Evolutionary conservation across 768 basidiomycete species (phyloP).

Genomic region (Kwoniella europaea): DNA sequence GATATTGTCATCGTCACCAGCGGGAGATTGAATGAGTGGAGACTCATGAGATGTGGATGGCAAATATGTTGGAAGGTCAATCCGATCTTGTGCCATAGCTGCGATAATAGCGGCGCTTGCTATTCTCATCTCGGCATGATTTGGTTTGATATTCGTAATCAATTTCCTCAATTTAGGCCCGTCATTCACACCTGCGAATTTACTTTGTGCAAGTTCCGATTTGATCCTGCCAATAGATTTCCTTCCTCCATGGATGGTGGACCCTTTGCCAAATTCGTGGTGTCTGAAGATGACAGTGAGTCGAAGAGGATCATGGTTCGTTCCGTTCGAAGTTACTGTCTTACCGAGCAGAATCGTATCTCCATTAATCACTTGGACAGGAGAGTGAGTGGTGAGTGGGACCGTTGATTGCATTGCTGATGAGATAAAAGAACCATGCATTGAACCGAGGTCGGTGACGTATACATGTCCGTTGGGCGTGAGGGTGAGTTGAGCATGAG

Average conservation of each 20-base stretch:
- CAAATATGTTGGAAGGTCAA: background rate
- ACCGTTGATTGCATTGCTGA: background rate
- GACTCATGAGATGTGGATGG: background rate
- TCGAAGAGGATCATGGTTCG: conserved; percentile 17
- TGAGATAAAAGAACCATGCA: conserved; percentile 34
- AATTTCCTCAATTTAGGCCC: background rate
- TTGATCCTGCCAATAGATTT: conserved; percentile 4
- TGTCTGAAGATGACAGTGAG: conserved; percentile 22
- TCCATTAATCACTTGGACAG: conserved; percentile 28
- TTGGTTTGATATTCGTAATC: background rate
- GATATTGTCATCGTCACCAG: background rate
- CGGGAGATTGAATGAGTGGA: too few relatives aligned
- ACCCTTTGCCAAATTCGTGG: conserved; percentile 14
- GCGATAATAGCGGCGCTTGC: background rate
- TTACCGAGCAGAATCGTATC: conserved; percentile 35
- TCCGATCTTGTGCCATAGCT: background rate
- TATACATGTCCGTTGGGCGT: conserved; percentile 31
- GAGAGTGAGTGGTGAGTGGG: conserved; percentile 2
- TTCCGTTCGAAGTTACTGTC: conserved; percentile 9
- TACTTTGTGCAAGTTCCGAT: conserved; percentile 2
- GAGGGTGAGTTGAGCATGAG: conserved; percentile 30
- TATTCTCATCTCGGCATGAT: background rate
- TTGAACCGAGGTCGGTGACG: conserved; percentile 37
- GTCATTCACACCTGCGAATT: conserved; percentile 1
- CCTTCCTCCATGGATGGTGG: conserved; percentile 1